phyloP scores from a whole-genome alignment of 345 rosid species.

The Rhodomyrtus tomentosa region DNA sequence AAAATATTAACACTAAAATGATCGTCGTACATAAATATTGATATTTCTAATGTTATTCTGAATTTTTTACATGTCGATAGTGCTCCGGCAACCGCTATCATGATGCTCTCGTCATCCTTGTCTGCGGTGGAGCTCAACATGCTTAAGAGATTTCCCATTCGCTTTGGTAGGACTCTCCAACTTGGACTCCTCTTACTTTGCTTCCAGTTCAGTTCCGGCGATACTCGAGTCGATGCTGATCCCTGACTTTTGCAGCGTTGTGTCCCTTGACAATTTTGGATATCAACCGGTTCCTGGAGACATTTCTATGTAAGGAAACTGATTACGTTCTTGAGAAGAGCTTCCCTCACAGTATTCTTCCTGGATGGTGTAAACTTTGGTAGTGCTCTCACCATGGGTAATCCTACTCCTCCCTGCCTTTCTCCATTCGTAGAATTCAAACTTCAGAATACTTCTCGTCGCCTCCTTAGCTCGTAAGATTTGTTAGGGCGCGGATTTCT shows the following conservation, averaged over 20 bases:
- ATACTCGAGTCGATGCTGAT: neutral
- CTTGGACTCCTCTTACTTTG: neutral
- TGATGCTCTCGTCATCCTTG: constrained; percentile 85
- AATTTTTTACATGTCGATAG: constrained; percentile 30
- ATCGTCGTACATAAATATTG: too few relatives aligned
- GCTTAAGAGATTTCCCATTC: constrained; percentile 79
- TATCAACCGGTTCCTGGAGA: constrained; percentile 66
- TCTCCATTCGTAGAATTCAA: neutral
- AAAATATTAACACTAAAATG: too few relatives aligned
- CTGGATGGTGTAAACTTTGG: constrained; percentile 80
- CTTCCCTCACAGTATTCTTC: constrained; percentile 60
- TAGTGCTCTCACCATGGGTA: constrained; percentile 82
- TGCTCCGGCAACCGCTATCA: constrained; percentile 85
- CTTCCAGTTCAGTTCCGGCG: neutral
- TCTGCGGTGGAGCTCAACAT: constrained; percentile 80
- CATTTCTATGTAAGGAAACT: constrained; percentile 62
- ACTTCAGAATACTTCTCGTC: neutral
- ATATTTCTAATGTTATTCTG: too few relatives aligned
- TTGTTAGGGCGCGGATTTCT: neutral
- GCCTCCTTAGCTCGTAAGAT: too few relatives aligned
- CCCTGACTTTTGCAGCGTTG: constrained; percentile 30
- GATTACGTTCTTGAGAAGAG: constrained; percentile 39
- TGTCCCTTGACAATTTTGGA: constrained; percentile 52
- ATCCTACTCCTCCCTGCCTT: neutral
- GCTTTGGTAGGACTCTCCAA: constrained; percentile 27